Base-by-base conservation (phyloP, 805 yeast species). In the Wickerhamiella allomyrinae region DNA sequence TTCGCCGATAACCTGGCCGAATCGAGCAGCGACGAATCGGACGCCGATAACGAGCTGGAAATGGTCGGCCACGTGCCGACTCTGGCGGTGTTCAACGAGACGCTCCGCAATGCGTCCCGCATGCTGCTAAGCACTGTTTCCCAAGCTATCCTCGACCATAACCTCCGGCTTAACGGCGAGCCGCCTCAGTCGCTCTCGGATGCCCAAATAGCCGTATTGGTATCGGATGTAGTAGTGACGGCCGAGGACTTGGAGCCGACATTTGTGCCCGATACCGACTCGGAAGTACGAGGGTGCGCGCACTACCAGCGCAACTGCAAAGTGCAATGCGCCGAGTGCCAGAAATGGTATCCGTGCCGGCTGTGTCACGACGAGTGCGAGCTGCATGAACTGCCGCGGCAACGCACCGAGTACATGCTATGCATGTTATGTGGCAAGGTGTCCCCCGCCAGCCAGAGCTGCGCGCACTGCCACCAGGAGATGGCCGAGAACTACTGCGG, bases 251-350 rank as follows among this genome's bases (percentile, higher is more conserved):
- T 24, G 20, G 31, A 23, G 37, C 14, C 39, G 23, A 8, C 8
- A 17, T n/a, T n/a, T 34, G 20, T 29, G 11, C 21, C 29, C 9
- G 39, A 13, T 13, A 11, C 47, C 47, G 19, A 59, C 23, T 61
- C 60, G 10, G 61, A 63, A 11, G 63, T 63, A 2, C 57, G 78
- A 22, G 96, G 96, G 2, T 87, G 96, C 57, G 63, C 62, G 17
- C 96, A 87, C 60, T 87, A 87, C 60, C 80, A 76, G 54, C 64
- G 94, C 25, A 77, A 78, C 46, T 85, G 94, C 62, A 85, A 86
- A 57, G 59, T 82, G 39, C 91, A 83, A 53, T 87, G 96, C 56
- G 69, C 79, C 10, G 68, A 68, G 2, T 87, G 96, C 55, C 60
- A 66, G 24, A 67, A 68, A 54, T 87, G 94, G 89, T 79, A 66